phyloP scores from a whole-genome alignment of 1,139 yeast genomes.

The Hyphopichia burtonii region DNA sequence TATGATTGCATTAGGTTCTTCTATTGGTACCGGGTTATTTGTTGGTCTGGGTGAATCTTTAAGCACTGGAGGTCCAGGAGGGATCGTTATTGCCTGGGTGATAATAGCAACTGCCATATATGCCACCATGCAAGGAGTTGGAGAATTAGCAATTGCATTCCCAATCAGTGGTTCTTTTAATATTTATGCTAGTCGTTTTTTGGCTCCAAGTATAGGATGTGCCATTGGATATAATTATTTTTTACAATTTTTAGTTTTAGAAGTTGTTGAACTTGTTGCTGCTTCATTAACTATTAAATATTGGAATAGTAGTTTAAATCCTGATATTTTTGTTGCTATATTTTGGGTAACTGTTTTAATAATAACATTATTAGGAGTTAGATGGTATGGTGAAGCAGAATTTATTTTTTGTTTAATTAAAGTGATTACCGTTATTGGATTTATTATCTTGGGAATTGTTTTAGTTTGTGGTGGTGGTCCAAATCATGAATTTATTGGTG shows the following conservation, averaged over 20 bases:
- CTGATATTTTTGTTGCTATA: constrained; percentile 40
- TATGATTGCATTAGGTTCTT: constrained; percentile 81
- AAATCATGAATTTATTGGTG: constrained; percentile 39
- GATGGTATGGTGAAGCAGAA: constrained; percentile 47
- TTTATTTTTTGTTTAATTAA: constrained; percentile 37
- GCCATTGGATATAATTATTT: constrained; percentile 48
- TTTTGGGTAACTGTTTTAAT: constrained; percentile 36
- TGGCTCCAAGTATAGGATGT: constrained; percentile 42
- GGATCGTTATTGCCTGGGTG: constrained; percentile 53
- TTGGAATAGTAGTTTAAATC: constrained; percentile 37
- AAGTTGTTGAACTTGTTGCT: constrained; percentile 39
- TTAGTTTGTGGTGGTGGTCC: constrained; percentile 43
- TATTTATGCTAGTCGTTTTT: constrained; percentile 37
- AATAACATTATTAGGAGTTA: constrained; percentile 40
- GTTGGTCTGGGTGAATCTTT: constrained; percentile 38
- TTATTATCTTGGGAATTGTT: constrained; percentile 41
- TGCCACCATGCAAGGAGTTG: constrained; percentile 41
- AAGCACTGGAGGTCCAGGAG: constrained; percentile 64
- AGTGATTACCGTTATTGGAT: constrained; percentile 40
- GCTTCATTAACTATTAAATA: constrained; percentile 40
- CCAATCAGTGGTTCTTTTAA: constrained; percentile 43
- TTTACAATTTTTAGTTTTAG: constrained; percentile 34
- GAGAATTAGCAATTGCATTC: constrained; percentile 38
- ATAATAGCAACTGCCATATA: constrained; percentile 26
- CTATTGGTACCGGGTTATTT: constrained; percentile 61